phyloP scores from a whole-genome alignment of 1,284 basidiomycete species.

The Ceratobasidium papillatum region DNA sequence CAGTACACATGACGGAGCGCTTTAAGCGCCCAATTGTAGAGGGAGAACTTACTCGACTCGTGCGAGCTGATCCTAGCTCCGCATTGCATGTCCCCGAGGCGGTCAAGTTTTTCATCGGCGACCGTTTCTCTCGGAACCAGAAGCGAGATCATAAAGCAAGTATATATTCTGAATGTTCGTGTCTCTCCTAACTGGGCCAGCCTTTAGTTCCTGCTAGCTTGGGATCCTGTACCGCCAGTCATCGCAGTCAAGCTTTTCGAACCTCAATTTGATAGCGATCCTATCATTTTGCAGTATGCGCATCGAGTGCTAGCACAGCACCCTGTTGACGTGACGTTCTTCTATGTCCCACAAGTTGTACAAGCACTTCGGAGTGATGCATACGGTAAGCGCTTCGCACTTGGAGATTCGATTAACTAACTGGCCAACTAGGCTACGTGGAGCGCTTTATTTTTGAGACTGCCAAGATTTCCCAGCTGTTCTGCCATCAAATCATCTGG shows the following conservation, averaged over 20 bases:
- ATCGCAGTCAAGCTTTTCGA: slow-evolving; percentile 89
- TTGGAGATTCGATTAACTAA: background rate
- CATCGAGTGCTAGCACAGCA: slow-evolving; percentile 96
- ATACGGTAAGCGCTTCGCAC: slow-evolving; percentile 64
- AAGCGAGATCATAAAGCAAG: slow-evolving; percentile 78
- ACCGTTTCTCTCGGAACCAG: slow-evolving; percentile 60
- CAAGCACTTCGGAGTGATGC: slow-evolving; percentile 92
- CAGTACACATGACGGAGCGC: slow-evolving; percentile 84
- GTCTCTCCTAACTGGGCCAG: slow-evolving; percentile 45
- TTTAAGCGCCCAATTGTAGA: slow-evolving; percentile 75
- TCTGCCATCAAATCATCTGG: slow-evolving; percentile 99
- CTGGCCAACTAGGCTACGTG: slow-evolving; percentile 74
- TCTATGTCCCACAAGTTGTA: slow-evolving; percentile 98
- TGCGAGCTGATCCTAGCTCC: slow-evolving; percentile 76
- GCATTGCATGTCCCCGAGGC: slow-evolving; percentile 84
- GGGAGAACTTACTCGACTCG: slow-evolving; percentile 77
- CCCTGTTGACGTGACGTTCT: slow-evolving; percentile 95
- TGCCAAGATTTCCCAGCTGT: slow-evolving; percentile 95
- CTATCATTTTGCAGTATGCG: slow-evolving; percentile 93
- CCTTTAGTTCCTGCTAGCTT: slow-evolving; percentile 80
- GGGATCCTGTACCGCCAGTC: slow-evolving; percentile 90
- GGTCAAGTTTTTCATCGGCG: slow-evolving; percentile 80
- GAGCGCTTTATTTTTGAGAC: slow-evolving; percentile 97
- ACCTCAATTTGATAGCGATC: slow-evolving; percentile 82
- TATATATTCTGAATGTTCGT: background rate